Evolutionary conservation across 2,329 filamentous ascomycete species (phyloP).

Genomic region (Myotisia sp.): DNA sequence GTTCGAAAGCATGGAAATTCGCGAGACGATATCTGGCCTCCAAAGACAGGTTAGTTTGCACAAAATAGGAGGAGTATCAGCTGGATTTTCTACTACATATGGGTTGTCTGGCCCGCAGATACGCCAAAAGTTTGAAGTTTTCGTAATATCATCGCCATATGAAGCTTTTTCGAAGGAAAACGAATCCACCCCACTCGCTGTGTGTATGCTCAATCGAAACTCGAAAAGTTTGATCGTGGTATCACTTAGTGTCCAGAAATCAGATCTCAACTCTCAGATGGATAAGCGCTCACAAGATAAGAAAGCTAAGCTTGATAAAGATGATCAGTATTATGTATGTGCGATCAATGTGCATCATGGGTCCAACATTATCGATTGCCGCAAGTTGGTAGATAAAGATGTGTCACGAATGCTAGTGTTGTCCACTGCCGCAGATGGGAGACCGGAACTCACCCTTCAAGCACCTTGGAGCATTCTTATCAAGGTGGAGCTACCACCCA

Average conservation of each 20-base stretch:
- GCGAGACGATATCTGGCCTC: slow-evolving; percentile 58
- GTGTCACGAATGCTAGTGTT: slow-evolving; percentile 57
- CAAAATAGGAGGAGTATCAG: slow-evolving; percentile 55
- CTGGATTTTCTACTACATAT: slow-evolving; percentile 29
- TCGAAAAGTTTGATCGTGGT: slow-evolving; percentile 48
- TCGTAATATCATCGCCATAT: slow-evolving; percentile 44
- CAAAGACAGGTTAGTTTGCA: slow-evolving; percentile 58
- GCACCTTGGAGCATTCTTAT: slow-evolving; percentile 60
- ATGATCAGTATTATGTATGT: slow-evolving; percentile 5
- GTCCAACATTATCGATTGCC: slow-evolving; percentile 57
- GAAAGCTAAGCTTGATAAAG: slow-evolving; percentile 6
- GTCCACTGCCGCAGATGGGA: slow-evolving; percentile 49
- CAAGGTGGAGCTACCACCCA: slow-evolving; percentile 47
- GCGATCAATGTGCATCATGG: slow-evolving; percentile 40
- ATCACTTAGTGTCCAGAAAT: slow-evolving; percentile 9
- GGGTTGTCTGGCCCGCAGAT: slow-evolving; percentile 17
- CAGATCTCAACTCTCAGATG: slow-evolving; percentile 14
- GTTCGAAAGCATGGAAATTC: slow-evolving; percentile 56
- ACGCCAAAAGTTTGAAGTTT: slow-evolving; percentile 36
- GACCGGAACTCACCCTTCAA: slow-evolving; percentile 55
- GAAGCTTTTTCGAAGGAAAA: slow-evolving; percentile 20
- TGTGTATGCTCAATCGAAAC: slow-evolving; percentile 56
- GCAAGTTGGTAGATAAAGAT: slow-evolving; percentile 52
- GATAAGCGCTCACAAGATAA: slow-evolving; percentile 14
- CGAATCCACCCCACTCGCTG: slow-evolving; percentile 22